Base-by-base conservation (phyloP, 2,329 filamentous ascomycete genomes). In the Fusarium sp. region DNA sequence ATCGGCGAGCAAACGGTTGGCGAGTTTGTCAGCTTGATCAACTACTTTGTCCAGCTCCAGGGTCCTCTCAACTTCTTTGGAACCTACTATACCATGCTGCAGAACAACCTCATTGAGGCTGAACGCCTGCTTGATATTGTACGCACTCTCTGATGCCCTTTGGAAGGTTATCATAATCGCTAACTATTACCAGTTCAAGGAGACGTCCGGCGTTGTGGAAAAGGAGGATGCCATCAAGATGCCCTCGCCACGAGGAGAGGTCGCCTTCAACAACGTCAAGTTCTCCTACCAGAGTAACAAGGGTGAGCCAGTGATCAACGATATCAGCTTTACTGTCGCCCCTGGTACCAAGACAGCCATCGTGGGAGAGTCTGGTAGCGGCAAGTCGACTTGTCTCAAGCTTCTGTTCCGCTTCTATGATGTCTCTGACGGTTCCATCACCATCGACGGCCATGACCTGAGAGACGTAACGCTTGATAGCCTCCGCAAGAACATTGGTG, bases 1-100 rank as follows among this genome's bases (percentile, higher is more conserved):
- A 86, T 84, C 7, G 86, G 86, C 11, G 80, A 87, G 69, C 85
- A 87, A 66, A 83, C 83, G 4, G 88, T 91, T 18, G 87, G 89
- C 66, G 85, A 88, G 59, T 92, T 92, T 66, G 88, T 90, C 22
- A 83, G 83, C 27, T 78, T 91, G 16, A 84, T 91, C 64, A 87
- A 87, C 24, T 91, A 90, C 79, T 89, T 91, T 82, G 86, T 87
- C n/a, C 89, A 90, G 76, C 83, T 91, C 6, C 89, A 90, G 71
- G 87, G 85, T 7, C 90, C 90, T 6, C 83, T 92, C 60, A 91
- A 90, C 77, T 91, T 90, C 80, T 92, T 92, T 71, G 84, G 85
- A 0, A 85, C 84, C 2, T 86, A 85, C 66, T 87, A 86, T 67
- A 85, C 81, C 9, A 83, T 85, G 81, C 77, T 87, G 10, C 83